Percentiles rank a stretch among this genome's conserved stretches.
Conservation (phyloP, 1,284 basidiomycete species). For the Marasmius oreades region DNA sequence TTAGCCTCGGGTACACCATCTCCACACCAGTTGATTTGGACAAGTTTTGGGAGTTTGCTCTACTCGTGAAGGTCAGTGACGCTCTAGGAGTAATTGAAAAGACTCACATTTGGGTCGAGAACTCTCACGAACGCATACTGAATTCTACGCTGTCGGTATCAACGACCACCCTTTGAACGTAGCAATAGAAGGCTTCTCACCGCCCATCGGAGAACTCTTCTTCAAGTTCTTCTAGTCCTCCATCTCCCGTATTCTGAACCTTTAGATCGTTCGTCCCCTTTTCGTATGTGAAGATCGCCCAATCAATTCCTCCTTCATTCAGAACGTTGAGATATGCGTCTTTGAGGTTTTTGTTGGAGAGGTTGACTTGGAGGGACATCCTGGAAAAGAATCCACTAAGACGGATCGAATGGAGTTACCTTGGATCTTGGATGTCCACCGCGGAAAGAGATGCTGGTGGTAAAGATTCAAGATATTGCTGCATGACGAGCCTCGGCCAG, state of each 20-base stretch:
- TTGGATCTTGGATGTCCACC: too few species aligned
- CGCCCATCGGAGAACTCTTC: slow-evolving; percentile 95
- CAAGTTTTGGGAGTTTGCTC: slow-evolving; percentile 89
- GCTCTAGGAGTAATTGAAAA: neutral
- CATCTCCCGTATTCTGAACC: slow-evolving; percentile 81
- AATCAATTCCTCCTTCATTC: slow-evolving; percentile 74
- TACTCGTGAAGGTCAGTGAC: slow-evolving; percentile 27
- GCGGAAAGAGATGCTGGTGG: too few species aligned
- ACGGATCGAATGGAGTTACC: too few species aligned
- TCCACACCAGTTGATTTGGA: slow-evolving; percentile 92
- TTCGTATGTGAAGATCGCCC: slow-evolving; percentile 86
- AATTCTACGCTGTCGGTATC: slow-evolving; percentile 50
- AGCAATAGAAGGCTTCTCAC: slow-evolving; percentile 36
- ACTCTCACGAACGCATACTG: slow-evolving; percentile 94
- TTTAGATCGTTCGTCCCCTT: slow-evolving; percentile 87
- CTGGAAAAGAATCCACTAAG: too few species aligned
- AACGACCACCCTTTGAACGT: neutral
- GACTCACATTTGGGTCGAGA: slow-evolving; percentile 78
- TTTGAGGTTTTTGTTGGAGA: slow-evolving; percentile 67
- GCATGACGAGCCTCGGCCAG: too few species aligned
- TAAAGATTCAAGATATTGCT: too few species aligned
- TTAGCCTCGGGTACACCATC: slow-evolving; percentile 92
- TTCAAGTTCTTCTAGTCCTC: slow-evolving; percentile 86
- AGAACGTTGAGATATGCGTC: slow-evolving; percentile 82
- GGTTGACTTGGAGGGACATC: slow-evolving; percentile 78